phyloP scores from a whole-genome alignment of 306 rosid genomes.

The Clitoria ternatea region DNA sequence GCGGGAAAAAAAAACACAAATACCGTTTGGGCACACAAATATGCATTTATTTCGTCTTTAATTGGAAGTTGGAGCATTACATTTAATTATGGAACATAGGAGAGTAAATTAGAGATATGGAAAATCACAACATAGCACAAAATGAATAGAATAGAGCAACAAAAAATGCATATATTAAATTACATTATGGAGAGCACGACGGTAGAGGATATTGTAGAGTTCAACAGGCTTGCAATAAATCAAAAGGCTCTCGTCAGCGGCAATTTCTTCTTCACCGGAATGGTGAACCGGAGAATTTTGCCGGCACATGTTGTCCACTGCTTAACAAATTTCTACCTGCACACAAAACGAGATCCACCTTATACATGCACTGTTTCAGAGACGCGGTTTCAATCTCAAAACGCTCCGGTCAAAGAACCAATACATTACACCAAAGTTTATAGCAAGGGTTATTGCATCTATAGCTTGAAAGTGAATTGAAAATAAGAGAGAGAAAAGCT shows the following conservation, averaged over 20 bases:
- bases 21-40: not conserved
- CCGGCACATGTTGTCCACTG: conserved; percentile 68
- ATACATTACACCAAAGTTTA: not conserved
- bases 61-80: too few species aligned
- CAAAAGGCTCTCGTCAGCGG: conserved; percentile 83
- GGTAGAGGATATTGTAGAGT: conserved; percentile 82
- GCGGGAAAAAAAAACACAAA: not conserved
- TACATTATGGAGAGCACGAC: conserved; percentile 79
- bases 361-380: not conserved
- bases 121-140: not conserved
- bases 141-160: conserved; percentile 6
- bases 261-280: conserved; percentile 60
- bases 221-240: conserved; percentile 96
- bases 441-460: not conserved
- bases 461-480: not conserved
- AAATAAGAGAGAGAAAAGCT: not conserved
- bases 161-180: not conserved
- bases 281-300: conserved; percentile 55
- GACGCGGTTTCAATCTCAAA: not conserved
- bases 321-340: conserved; percentile 4
- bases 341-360: not conserved
- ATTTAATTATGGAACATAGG: not conserved
- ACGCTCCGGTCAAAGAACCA: conserved; percentile 20
- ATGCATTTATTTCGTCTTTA: not conserved
- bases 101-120: not conserved